Evolutionary conservation across 2,329 filamentous ascomycete species (phyloP).

Genomic region (Magnaporthiopsis rhizophila): DNA sequence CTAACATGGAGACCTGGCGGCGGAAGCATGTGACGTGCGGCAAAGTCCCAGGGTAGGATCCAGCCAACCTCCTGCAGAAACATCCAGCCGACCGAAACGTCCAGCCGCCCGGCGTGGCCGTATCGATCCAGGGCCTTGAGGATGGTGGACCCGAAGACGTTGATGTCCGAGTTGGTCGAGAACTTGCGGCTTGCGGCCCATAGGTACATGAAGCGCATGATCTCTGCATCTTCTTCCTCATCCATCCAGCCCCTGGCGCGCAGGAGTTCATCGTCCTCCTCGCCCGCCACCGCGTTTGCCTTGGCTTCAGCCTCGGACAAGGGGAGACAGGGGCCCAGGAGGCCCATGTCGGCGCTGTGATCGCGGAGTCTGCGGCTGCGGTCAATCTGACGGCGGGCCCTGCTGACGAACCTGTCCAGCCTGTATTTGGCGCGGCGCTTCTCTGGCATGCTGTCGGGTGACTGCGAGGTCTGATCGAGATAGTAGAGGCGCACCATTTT

Average conservation of each 20-base stretch:
- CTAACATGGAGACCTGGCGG: slow-evolving; percentile 40
- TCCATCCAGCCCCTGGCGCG: not conserved
- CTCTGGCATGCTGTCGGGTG: slow-evolving; percentile 16
- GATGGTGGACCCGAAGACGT: slow-evolving; percentile 56
- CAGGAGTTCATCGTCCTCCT: not conserved
- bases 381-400: slow-evolving; percentile 42
- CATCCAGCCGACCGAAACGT: slow-evolving; percentile 43
- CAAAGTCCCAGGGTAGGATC: slow-evolving; percentile 63
- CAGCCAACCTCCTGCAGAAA: slow-evolving; percentile 72
- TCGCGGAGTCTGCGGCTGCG: slow-evolving; percentile 39
- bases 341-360: not conserved
- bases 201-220: slow-evolving; percentile 62
- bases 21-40: slow-evolving; percentile 50
- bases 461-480: slow-evolving; percentile 24
- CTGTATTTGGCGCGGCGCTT: slow-evolving; percentile 10
- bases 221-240: slow-evolving; percentile 40
- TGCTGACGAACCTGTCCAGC: slow-evolving; percentile 38
- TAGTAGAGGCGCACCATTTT: slow-evolving; percentile 45
- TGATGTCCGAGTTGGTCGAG: slow-evolving; percentile 39
- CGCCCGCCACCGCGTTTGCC: not conserved
- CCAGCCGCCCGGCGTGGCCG: slow-evolving; percentile 35
- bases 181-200: slow-evolving; percentile 56
- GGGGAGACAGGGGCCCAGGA: slow-evolving; percentile 21
- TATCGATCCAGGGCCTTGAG: slow-evolving; percentile 57
- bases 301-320: not conserved